phyloP scores from a whole-genome alignment of 1,284 basidiomycete genomes.

The Microbotryomycetes sp. region DNA sequence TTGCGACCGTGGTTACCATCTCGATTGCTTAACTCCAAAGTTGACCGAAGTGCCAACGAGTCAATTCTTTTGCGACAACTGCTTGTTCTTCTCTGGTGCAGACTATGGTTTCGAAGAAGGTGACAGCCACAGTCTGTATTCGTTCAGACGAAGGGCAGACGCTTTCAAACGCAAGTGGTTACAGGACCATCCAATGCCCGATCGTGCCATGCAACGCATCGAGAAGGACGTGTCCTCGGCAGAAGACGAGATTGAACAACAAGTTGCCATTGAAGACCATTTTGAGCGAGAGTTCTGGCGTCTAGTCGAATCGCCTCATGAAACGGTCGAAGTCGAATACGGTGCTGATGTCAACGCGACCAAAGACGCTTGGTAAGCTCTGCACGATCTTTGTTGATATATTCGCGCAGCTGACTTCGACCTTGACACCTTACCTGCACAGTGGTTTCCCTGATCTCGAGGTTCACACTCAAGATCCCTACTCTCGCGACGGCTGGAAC shows the following conservation, averaged over 20 bases:
- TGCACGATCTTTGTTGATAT: no score
- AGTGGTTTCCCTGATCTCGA: slow-evolving; percentile 94
- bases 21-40: slow-evolving; percentile 90
- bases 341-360: slow-evolving; percentile 98
- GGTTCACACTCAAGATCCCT: slow-evolving; percentile 77
- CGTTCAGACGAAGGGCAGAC: slow-evolving; percentile 83
- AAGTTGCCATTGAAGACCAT: slow-evolving; percentile 55
- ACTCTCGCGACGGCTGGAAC: slow-evolving; percentile 93
- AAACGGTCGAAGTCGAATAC: slow-evolving; percentile 97
- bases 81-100: slow-evolving; percentile 86
- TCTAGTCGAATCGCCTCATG: slow-evolving; percentile 76
- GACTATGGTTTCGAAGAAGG: slow-evolving; percentile 99
- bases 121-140: slow-evolving; percentile 85
- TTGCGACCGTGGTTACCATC: slow-evolving; percentile 95
- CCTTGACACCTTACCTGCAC: slow-evolving; percentile 17
- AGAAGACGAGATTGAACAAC: slow-evolving; percentile 26
- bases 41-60: slow-evolving; percentile 76
- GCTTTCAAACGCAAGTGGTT: slow-evolving; percentile 89
- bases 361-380: slow-evolving; percentile 82
- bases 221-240: neutral
- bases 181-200: slow-evolving; percentile 60
- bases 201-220: neutral
- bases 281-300: slow-evolving; percentile 97
- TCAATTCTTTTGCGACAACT: slow-evolving; percentile 94
- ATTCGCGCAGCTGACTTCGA: no score